A percentile compares a stretch with the other conserved stretches of the same genome.
These are phyloP conservation scores for Rickenella mellea DNA, from an alignment of 768 basidiomycete genomes.

Conservation along the genomic window DNA sequence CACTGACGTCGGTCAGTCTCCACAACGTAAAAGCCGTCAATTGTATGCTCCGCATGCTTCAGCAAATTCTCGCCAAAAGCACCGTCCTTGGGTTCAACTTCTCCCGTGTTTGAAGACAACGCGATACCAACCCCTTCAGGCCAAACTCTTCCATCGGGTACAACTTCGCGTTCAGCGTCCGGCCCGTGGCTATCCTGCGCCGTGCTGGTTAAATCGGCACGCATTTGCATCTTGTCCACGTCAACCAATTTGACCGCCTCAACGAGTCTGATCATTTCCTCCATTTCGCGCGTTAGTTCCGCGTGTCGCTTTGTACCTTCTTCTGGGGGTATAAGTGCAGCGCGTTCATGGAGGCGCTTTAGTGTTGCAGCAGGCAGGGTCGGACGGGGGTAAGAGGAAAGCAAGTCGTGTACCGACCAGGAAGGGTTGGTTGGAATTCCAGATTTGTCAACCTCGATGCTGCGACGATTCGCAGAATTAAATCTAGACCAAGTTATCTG, in stretches of 20 bases:
- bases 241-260: slow-evolving; percentile 70
- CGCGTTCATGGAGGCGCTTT: slow-evolving; percentile 56
- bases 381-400: slow-evolving; percentile 71
- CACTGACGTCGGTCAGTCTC: slow-evolving; percentile 26
- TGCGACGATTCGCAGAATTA: too few relatives aligned
- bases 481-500: too few relatives aligned
- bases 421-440: slow-evolving; percentile 61
- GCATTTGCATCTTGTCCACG: slow-evolving; percentile 18
- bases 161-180: slow-evolving; percentile 2
- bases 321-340: slow-evolving; percentile 61
- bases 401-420: slow-evolving; percentile 72
- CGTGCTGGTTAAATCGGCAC: too few relatives aligned
- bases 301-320: slow-evolving; percentile 45
- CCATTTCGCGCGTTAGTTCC: slow-evolving; percentile 47
- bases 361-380: slow-evolving; percentile 47
- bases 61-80: slow-evolving; percentile 37
- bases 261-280: slow-evolving; percentile 66
- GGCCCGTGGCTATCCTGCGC: slow-evolving; percentile 5
- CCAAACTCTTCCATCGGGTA: slow-evolving; percentile 35
- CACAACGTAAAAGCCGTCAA: slow-evolving; percentile 53
- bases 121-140: slow-evolving; percentile 27
- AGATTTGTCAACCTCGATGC: slow-evolving; percentile 40
- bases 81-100: slow-evolving; percentile 13
- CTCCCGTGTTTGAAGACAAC: slow-evolving; percentile 11
- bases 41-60: slow-evolving; percentile 38